phyloP scores from a whole-genome alignment of 371 early-diverging fungal species.

The Mortierella sp. region DNA sequence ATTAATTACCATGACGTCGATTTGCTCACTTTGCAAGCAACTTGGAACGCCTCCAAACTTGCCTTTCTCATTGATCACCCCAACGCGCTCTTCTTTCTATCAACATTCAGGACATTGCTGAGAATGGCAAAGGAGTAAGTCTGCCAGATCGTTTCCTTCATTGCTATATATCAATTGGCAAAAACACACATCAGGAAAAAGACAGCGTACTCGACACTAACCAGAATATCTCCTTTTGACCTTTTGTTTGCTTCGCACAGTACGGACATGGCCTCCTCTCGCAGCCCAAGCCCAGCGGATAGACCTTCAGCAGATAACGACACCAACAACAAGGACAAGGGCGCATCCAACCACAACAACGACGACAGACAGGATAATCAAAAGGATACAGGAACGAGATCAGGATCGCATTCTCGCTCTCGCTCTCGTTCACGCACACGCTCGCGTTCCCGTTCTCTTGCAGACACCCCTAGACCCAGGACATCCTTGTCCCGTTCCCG shows the following conservation, averaged over 20 bases:
- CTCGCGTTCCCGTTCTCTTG: conserved; percentile 33
- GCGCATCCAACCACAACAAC: conserved; percentile 3
- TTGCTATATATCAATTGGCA: no score
- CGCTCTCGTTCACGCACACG: conserved; percentile 33
- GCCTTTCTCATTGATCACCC: no score
- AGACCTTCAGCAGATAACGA: conserved; percentile 4
- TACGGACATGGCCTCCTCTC: conserved; percentile 48
- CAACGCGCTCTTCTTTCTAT: not conserved
- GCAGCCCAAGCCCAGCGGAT: conserved; percentile 40
- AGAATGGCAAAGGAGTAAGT: not conserved
- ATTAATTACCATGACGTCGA: not conserved
- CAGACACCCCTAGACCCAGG: conserved; percentile 8
- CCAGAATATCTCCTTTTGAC: not conserved
- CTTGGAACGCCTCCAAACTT: no score
- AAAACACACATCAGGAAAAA: not conserved
- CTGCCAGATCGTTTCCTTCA: not conserved
- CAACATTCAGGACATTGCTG: conserved; percentile 6
- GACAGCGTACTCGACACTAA: not conserved
- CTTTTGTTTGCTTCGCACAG: conserved; percentile 7
- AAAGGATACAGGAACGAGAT: conserved; percentile 4
- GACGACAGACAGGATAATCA: not conserved
- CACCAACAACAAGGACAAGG: not conserved
- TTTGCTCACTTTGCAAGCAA: not conserved
- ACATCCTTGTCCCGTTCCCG: conserved; percentile 33
- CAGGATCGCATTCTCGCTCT: conserved; percentile 19